These are phyloP conservation scores for Cymbopogon citratus DNA, from an alignment of 176 grass and related monocot species.

Conservation along the genomic window DNA sequence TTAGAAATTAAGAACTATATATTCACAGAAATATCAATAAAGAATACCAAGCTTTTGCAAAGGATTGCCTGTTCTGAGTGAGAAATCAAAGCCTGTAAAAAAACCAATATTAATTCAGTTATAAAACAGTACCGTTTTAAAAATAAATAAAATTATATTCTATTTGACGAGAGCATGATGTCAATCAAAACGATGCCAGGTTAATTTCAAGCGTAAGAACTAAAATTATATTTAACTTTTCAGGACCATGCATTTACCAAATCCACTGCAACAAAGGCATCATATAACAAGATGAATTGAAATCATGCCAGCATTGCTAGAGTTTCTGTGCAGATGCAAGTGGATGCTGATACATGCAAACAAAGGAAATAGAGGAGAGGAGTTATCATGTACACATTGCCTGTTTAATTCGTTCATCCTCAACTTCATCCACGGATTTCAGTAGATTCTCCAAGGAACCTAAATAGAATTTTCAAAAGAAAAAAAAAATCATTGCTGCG, in stretches of 20 bases:
- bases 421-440: conserved; percentile 63
- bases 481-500: conserved; percentile 19
- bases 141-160: conserved; percentile 7
- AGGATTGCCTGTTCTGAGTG: conserved; percentile 68
- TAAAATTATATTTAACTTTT: background rate
- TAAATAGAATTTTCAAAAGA: conserved; percentile 29
- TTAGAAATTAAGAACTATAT: background rate
- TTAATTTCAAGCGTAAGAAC: background rate
- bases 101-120: conserved; percentile 21
- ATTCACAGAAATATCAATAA: conserved; percentile 2
- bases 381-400: conserved; percentile 14
- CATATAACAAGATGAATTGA: background rate
- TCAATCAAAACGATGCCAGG: conserved; percentile 8
- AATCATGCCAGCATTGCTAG: background rate
- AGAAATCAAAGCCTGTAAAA: conserved; percentile 67
- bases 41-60: conserved; percentile 88
- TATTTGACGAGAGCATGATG: background rate
- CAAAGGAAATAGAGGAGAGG: background rate
- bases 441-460: conserved; percentile 93
- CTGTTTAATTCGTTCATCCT: conserved; percentile 78
- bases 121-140: background rate
- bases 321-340: background rate
- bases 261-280: conserved; percentile 2
- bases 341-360: background rate
- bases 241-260: background rate